phyloP scores from a whole-genome alignment of 2,329 filamentous ascomycete species.

The Coleophoma cylindrospora region DNA sequence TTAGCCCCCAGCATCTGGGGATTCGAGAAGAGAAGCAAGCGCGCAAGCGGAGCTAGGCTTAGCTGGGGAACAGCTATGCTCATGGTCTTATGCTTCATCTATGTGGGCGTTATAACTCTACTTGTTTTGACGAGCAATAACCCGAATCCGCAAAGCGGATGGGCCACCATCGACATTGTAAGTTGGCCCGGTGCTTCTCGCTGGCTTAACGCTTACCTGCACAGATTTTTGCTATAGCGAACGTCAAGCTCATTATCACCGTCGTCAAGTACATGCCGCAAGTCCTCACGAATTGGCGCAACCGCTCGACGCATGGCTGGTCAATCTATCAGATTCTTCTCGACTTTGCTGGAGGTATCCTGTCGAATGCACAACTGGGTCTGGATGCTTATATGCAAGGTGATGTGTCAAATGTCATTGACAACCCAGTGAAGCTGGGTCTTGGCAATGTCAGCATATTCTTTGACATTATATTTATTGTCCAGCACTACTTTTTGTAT shows the following conservation, averaged over 20 bases:
- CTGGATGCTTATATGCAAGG: conserved; percentile 80
- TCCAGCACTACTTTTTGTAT: conserved; percentile 86
- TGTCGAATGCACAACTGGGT: conserved; percentile 76
- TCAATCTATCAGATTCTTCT: conserved; percentile 79
- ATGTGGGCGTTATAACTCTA: conserved; percentile 41
- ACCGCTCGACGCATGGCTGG: conserved; percentile 84
- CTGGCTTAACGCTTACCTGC: neutral
- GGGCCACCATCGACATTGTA: conserved; percentile 57
- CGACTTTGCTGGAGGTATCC: conserved; percentile 74
- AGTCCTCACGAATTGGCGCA: conserved; percentile 75
- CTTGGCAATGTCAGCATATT: conserved; percentile 80
- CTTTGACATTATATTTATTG: conserved; percentile 82
- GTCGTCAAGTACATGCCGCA: conserved; percentile 92
- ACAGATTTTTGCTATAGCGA: conserved; percentile 62
- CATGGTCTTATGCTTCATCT: conserved; percentile 61
- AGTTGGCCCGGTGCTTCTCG: conserved; percentile 6
- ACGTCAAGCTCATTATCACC: conserved; percentile 85
- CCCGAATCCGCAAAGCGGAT: conserved; percentile 38
- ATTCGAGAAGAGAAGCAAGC: conserved; percentile 52
- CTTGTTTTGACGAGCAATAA: conserved; percentile 34
- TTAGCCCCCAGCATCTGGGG: conserved; percentile 63
- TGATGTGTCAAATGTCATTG: conserved; percentile 87
- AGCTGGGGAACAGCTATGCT: conserved; percentile 63
- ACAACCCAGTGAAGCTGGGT: conserved; percentile 86
- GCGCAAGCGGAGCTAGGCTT: conserved; percentile 46